Evolutionary conservation across 257 asterid species (phyloP).

Genomic region (Cruciata laevipes): DNA sequence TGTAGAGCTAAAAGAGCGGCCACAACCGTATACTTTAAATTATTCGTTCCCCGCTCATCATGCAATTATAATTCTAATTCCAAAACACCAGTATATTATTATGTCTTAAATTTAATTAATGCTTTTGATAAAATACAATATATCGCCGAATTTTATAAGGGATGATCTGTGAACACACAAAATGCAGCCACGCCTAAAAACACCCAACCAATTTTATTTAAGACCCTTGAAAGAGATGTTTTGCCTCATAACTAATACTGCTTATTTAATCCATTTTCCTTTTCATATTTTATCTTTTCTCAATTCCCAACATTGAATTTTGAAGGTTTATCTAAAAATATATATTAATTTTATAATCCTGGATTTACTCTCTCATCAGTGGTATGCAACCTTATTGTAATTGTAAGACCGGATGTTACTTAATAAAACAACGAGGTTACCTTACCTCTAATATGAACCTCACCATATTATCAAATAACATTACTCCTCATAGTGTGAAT

Average conservation of each 20-base stretch:
- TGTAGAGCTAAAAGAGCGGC: constrained; percentile 1
- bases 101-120: neutral
- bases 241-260: neutral
- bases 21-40: neutral
- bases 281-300: no score
- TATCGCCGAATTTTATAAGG: neutral
- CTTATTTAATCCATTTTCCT: neutral
- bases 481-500: no score
- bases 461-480: no score
- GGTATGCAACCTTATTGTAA: no score
- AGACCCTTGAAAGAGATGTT: constrained; percentile 19
- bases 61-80: neutral
- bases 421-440: no score
- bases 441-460: no score
- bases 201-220: neutral
- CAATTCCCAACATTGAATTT: no score
- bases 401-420: no score
- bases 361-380: no score
- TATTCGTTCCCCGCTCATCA: neutral
- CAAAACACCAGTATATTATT: neutral
- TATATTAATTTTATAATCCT: no score
- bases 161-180: neutral
- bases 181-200: neutral
- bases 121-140: neutral
- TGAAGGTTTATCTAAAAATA: no score